These are phyloP conservation scores for Neurospora tetraspora DNA, from an alignment of 495 filamentous ascomycete genomes.

Conservation along the genomic window DNA sequence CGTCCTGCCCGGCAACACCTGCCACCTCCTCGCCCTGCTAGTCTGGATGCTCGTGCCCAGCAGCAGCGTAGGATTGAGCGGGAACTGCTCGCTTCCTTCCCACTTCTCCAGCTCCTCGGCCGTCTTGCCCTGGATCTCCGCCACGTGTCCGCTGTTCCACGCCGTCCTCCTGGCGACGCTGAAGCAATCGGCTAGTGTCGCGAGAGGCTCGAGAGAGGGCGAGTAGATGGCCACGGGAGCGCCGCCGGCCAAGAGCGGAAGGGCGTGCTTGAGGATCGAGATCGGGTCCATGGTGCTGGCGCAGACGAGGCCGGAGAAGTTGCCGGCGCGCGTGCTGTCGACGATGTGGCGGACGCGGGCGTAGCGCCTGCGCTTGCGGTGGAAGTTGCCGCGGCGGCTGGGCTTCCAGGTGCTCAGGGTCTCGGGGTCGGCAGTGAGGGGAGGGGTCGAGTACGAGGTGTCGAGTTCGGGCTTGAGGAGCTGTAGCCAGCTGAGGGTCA, in stretches of 20 bases:
- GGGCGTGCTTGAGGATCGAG: constrained; percentile 58
- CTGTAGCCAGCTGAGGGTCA: constrained; percentile 82
- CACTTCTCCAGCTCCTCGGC: constrained; percentile 35
- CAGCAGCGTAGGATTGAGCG: constrained; percentile 71
- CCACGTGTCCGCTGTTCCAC: constrained; percentile 38
- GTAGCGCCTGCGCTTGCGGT: constrained; percentile 80
- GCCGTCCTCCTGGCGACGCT: constrained; percentile 64
- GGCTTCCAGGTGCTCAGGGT: constrained; percentile 56
- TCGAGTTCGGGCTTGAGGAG: constrained; percentile 66
- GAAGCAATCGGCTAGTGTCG: constrained; percentile 67
- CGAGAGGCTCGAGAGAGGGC: constrained; percentile 65
- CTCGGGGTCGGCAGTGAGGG: constrained; percentile 41
- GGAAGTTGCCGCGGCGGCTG: constrained; percentile 68
- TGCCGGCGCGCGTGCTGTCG: constrained; percentile 60
- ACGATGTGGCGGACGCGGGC: constrained; percentile 54
- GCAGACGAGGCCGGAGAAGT: constrained; percentile 74
- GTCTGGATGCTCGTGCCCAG: constrained; percentile 74
- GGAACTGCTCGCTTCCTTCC: constrained; percentile 58
- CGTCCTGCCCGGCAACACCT: constrained; percentile 84
- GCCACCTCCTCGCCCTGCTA: constrained; percentile 64
- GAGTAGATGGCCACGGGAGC: constrained; percentile 79
- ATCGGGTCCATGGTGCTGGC: constrained; percentile 69
- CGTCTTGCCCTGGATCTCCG: constrained; percentile 26
- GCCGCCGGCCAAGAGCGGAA: constrained; percentile 74
- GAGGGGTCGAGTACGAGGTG: constrained; percentile 52